Evolutionary conservation across 345 rosid genomes (phyloP), one percentile per base, ranked within the genome.

Genomic region (Populus euphratica): DNA sequence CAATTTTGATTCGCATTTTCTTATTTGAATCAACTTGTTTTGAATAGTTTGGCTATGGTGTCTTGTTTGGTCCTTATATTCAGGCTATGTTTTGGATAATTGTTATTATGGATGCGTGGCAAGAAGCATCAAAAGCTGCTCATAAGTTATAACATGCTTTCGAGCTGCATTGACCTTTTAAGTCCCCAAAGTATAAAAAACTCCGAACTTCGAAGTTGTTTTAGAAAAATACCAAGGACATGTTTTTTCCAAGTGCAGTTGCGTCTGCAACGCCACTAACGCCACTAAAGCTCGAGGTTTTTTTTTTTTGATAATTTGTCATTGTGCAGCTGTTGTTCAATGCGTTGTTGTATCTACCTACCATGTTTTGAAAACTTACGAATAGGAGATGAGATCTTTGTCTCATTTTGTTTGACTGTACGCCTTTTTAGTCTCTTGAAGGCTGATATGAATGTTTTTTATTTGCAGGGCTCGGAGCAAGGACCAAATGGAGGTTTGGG

Each of bases 401-500:
- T 56, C 14, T n/a, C 14, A n/a, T 27, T 1, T 21, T 56, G 25
- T n/a, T 56, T 56, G 63, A 56, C 10, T 56, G 27, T 9, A 23
- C 14, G 21, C 59, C 23, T 31, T 41, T 73, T 54, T 16, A 29
- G 13, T 18, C 33, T 69, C 9, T 59, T 25, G 18, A 68, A 56
- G 69, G 33, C 67, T 76, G 8, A 62, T 2, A 41, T 18, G 36
- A 49, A 72, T 29, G 35, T 70, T 77, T 73, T 21, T 50, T 66
- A 78, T 80, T 76, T 74, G 49, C 91, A 95, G 99, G 90, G 80
- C 78, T 72, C 74, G 31, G 88, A 79, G 80, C 83, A 59, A 38
- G 84, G 81, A 77, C 31, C 76, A 39, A 76, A 64, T 73, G 76
- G 73, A 29, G 69, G 79, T 61, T 74, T 64, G 71, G 87, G 71